Base-by-base conservation (phyloP, 2,329 filamentous ascomycete genomes). In the Hymenoscyphus linearis region DNA sequence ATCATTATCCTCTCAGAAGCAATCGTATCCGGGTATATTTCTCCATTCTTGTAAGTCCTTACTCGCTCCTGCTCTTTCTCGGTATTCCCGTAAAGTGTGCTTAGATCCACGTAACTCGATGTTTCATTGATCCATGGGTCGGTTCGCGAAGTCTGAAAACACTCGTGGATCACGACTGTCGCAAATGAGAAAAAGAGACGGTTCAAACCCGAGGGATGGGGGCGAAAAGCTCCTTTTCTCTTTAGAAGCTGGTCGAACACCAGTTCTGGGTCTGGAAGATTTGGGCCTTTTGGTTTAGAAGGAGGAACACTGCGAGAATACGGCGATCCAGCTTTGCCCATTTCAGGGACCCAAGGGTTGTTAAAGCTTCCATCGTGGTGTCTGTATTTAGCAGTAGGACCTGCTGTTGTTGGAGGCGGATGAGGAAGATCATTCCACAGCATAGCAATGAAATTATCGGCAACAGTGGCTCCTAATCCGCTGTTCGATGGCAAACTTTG, bases 371-470 rank as follows among this genome's bases (percentile, higher is more conserved):
- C 78, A 64, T 80, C 78, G 62, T 78, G 75, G 62, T 73, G 68
- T 64, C 78, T 70, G 66, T 79, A 79, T 62, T 75, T 74, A 13
- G 75, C 67, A 7, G 75, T 73, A 4, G 79, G 79, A 13, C 80
- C 80, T 47, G 78, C 76, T 13, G 77, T 65, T 22, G 78, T 79
- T 2, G 75, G 73, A 4, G 78, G 72, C 13, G 80, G 80, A 67
- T 83, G 80, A 35, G 80, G 80, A 14, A 83, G 72, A 65, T 82
- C 80, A 62, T 78, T 69, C 75, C 77, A 83, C 3, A 83, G 74
- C 79, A 82, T 80, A 5, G 72, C 72, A 61, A 82, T 81, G 70
- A 82, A 82, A 25, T 75, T 75, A 69, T 80, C 75, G 3, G 79
- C 79, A 6, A 80, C 73, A n/a, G 73, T 76, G 50, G 74, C 68